Conservation (phyloP, 805 yeast genomes). For the Hanseniaspora lindneri region DNA sequence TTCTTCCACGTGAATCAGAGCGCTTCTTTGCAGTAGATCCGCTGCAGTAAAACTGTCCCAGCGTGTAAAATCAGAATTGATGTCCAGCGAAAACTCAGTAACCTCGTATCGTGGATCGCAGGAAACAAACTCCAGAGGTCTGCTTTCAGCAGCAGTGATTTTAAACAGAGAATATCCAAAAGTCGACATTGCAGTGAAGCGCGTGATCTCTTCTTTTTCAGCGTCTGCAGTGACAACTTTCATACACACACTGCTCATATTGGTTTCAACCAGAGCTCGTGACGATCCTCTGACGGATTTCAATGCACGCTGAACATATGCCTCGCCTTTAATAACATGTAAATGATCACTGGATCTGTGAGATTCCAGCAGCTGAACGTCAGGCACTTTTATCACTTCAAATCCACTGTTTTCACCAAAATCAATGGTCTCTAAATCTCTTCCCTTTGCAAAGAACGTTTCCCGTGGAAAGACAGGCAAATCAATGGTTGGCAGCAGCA, state of each 20-base stretch:
- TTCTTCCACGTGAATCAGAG: conserved; percentile 20
- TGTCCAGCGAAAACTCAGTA: conserved; percentile 21
- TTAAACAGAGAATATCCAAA: conserved; percentile 75
- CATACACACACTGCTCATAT: conserved; percentile 41
- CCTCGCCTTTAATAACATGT: conserved; percentile 39
- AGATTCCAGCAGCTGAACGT: conserved; percentile 33
- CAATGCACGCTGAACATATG: conserved; percentile 43
- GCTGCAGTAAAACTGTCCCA: conserved; percentile 19
- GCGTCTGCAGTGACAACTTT: conserved; percentile 29
- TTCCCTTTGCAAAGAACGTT: conserved; percentile 45
- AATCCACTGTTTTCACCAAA: conserved; percentile 22
- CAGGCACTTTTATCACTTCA: conserved; percentile 30
- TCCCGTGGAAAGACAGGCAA: conserved; percentile 38
- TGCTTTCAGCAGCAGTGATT: conserved; percentile 16
- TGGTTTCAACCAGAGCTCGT: conserved; percentile 25
- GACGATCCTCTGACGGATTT: conserved; percentile 17
- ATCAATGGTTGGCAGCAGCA: conserved; percentile 45
- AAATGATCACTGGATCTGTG: conserved; percentile 18
- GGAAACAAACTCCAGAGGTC: conserved; percentile 20
- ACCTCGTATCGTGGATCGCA: conserved; percentile 20
- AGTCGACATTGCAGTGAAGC: conserved; percentile 64
- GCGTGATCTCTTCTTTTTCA: conserved; percentile 28
- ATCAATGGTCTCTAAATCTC: conserved; percentile 29
- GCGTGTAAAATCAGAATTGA: conserved; percentile 22
- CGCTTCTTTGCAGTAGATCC: conserved; percentile 17